Evolutionary conservation across 768 basidiomycete species (phyloP).

Genomic region (Pisolithus marmoratus): DNA sequence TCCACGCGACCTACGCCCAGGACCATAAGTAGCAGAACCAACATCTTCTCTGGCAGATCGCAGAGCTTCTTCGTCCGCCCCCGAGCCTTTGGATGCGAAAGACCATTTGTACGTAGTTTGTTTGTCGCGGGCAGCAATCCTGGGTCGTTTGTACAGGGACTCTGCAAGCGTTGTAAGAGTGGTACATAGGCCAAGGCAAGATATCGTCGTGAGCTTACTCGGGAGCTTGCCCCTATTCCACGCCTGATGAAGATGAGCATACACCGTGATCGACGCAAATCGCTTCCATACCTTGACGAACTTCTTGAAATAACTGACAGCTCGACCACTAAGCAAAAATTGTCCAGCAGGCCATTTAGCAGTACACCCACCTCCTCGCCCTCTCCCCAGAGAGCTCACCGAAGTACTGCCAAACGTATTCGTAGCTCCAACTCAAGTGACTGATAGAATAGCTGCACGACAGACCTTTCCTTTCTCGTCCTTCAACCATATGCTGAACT

Average conservation of each 20-base stretch:
- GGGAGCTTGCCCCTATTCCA: slow-evolving; percentile 80
- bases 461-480: slow-evolving; percentile 58
- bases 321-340: slow-evolving; percentile 25
- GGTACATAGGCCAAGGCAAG: slow-evolving; percentile 11
- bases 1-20: slow-evolving; percentile 5
- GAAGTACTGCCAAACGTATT: slow-evolving; percentile 56
- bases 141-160: slow-evolving; percentile 56
- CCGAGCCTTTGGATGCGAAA: slow-evolving; percentile 63
- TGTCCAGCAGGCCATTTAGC: slow-evolving; percentile 3
- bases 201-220: slow-evolving; percentile 32
- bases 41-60: slow-evolving; percentile 57
- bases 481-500: slow-evolving; percentile 85
- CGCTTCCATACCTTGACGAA: slow-evolving; percentile 65
- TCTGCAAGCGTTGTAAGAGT: slow-evolving; percentile 27
- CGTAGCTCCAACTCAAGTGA: background rate
- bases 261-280: slow-evolving; percentile 1
- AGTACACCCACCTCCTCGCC: slow-evolving; percentile 57
- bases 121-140: slow-evolving; percentile 53
- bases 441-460: background rate
- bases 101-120: slow-evolving; percentile 88
- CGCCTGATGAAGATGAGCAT: slow-evolving; percentile 34
- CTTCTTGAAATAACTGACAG: slow-evolving; percentile 78
- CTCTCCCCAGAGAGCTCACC: slow-evolving; percentile 80
- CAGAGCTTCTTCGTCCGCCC: slow-evolving; percentile 55
- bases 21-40: slow-evolving; percentile 36